Conservation (phyloP, 2,329 filamentous ascomycete genomes). For the Tothia fuscella region DNA sequence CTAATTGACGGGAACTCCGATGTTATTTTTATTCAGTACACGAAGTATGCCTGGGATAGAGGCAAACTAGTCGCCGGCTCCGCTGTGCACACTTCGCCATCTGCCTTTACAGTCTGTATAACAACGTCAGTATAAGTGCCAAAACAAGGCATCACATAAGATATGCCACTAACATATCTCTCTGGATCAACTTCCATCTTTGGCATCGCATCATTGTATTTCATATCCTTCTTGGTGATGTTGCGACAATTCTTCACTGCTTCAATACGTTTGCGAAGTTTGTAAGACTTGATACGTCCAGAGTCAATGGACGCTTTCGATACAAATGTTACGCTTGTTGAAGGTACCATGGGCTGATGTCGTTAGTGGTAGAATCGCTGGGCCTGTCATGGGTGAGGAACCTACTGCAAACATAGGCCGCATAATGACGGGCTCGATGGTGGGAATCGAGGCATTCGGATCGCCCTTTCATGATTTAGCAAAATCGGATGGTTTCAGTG, state of each 20-base stretch:
- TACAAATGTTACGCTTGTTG: constrained; percentile 71
- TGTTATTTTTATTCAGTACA: too few species aligned
- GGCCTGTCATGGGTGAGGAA: constrained; percentile 19
- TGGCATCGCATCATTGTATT: constrained; percentile 72
- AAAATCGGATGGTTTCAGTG: not conserved
- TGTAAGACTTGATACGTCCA: constrained; percentile 59
- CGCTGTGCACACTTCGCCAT: constrained; percentile 61
- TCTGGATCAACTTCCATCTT: constrained; percentile 88
- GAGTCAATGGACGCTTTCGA: constrained; percentile 57
- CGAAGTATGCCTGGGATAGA: constrained; percentile 64
- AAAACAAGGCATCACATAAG: not conserved
- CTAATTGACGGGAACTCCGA: too few species aligned
- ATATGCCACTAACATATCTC: constrained; percentile 50
- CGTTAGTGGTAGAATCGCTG: too few species aligned
- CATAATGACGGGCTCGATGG: constrained; percentile 70
- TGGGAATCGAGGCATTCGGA: constrained; percentile 58
- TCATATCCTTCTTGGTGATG: constrained; percentile 79
- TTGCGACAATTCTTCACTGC: constrained; percentile 63
- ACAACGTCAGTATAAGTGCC: constrained; percentile 12
- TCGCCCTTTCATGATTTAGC: constrained; percentile 26
- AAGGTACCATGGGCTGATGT: constrained; percentile 58
- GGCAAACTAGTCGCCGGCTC: constrained; percentile 62
- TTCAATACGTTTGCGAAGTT: constrained; percentile 67
- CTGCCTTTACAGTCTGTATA: constrained; percentile 59
- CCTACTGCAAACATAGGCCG: constrained; percentile 83